Conservation (phyloP, 768 basidiomycete species). For the Calocera viscosa region DNA sequence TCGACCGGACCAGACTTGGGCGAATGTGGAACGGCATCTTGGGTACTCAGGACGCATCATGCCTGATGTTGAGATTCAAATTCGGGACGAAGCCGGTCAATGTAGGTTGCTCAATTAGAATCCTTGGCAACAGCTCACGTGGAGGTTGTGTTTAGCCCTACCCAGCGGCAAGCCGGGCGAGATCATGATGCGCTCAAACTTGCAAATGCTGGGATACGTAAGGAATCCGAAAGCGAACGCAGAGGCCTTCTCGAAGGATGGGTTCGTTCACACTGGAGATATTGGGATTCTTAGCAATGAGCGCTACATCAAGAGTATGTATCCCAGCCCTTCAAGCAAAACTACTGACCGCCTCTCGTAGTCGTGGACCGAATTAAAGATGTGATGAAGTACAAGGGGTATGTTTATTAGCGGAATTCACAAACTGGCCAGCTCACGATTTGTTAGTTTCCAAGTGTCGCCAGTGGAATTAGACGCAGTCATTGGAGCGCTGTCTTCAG, state of each 20-base stretch:
- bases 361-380: slow-evolving; percentile 15
- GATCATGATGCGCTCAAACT: slow-evolving; percentile 18
- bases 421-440: background rate
- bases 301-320: slow-evolving; percentile 10
- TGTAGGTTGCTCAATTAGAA: background rate
- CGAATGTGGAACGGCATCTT: slow-evolving; percentile 15
- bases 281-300: slow-evolving; percentile 19
- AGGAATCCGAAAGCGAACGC: slow-evolving; percentile 18
- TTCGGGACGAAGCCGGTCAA: background rate
- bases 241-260: slow-evolving; percentile 19
- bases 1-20: slow-evolving; percentile 16
- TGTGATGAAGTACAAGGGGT: slow-evolving; percentile 23
- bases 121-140: background rate
- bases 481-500: slow-evolving; percentile 17
- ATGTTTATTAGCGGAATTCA: background rate
- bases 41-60: slow-evolving; percentile 5
- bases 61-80: background rate
- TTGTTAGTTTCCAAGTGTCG: slow-evolving; percentile 20
- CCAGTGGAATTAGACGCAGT: slow-evolving; percentile 22
- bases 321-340: slow-evolving; percentile 13
- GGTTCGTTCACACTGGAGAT: slow-evolving; percentile 23
- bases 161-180: slow-evolving; percentile 18
- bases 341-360: background rate
- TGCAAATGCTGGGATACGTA: slow-evolving; percentile 20
- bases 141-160: background rate